Conservation (phyloP, 2,329 filamentous ascomycete genomes). For the Penicillium sp. region DNA sequence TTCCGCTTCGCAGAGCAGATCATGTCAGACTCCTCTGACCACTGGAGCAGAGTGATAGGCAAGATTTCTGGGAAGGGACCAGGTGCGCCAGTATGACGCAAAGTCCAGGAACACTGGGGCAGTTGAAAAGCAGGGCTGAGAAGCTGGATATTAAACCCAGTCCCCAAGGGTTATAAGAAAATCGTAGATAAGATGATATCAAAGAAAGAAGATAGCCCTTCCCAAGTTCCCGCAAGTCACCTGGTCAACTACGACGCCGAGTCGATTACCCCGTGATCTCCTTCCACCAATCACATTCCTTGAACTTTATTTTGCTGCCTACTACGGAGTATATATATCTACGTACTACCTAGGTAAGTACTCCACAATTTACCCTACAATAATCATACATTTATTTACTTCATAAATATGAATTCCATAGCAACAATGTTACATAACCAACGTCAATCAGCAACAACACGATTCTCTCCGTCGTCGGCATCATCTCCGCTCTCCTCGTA, state of each 20-base stretch:
- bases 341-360: too few relatives aligned
- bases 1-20: conserved; percentile 41
- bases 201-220: not conserved
- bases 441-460: too few relatives aligned
- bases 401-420: too few relatives aligned
- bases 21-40: conserved; percentile 34
- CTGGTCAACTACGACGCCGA: conserved; percentile 1
- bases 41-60: conserved; percentile 25
- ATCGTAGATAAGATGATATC: not conserved
- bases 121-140: not conserved
- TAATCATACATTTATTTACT: too few relatives aligned
- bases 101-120: conserved; percentile 18
- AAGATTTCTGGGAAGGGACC: conserved; percentile 24
- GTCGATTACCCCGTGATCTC: conserved; percentile 8
- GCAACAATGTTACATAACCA: too few relatives aligned
- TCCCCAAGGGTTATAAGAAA: not conserved
- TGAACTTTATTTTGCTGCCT: not conserved
- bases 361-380: too few relatives aligned
- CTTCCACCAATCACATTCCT: conserved; percentile 4
- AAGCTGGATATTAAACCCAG: not conserved
- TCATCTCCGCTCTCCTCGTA: too few relatives aligned
- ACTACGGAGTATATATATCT: too few relatives aligned
- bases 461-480: too few relatives aligned
- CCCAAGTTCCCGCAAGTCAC: conserved; percentile 9
- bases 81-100: conserved; percentile 42